A percentile compares a stretch with the other conserved stretches of the same genome.
These are phyloP conservation scores for Fraxinus xanthoxyloides DNA, from an alignment of 305 asterid genomes.

Conservation along the genomic window DNA sequence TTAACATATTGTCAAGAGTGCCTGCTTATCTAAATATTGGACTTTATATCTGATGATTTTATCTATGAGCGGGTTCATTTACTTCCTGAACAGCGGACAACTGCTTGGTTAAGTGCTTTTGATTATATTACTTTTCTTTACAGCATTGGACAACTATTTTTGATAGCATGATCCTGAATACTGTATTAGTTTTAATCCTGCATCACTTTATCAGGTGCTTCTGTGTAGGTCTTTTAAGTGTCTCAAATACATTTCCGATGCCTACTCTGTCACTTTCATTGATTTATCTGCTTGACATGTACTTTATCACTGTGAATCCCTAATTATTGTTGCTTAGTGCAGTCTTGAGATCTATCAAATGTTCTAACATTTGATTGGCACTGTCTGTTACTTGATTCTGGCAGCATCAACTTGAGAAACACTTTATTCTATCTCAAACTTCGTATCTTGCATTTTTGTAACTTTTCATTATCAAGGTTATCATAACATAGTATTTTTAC, in stretches of 20 bases:
- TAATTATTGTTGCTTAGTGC: background rate
- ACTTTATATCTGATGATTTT: slow-evolving; percentile 4
- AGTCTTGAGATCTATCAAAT: background rate
- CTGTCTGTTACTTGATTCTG: background rate
- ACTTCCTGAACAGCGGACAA: background rate
- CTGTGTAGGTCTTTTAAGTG: background rate
- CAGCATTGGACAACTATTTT: background rate
- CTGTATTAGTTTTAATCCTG: background rate
- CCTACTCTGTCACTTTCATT: background rate
- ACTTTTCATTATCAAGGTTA: slow-evolving; percentile 4
- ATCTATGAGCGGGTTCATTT: background rate
- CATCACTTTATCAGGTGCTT: background rate
- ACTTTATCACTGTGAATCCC: background rate
- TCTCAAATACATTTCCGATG: slow-evolving; percentile 6
- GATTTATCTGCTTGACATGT: slow-evolving; percentile 3
- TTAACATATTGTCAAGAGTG: slow-evolving; percentile 13
- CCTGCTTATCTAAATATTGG: slow-evolving; percentile 5
- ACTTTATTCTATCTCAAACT: background rate
- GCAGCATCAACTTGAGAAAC: background rate
- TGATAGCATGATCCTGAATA: background rate
- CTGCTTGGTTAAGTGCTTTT: background rate
- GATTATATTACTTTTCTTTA: background rate
- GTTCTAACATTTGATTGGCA: background rate
- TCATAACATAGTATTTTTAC: background rate
- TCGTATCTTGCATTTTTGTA: slow-evolving; percentile 7